These are phyloP conservation scores for Psilocybe sp. DNA, from an alignment of 768 basidiomycete genomes.

Conservation along the genomic window DNA sequence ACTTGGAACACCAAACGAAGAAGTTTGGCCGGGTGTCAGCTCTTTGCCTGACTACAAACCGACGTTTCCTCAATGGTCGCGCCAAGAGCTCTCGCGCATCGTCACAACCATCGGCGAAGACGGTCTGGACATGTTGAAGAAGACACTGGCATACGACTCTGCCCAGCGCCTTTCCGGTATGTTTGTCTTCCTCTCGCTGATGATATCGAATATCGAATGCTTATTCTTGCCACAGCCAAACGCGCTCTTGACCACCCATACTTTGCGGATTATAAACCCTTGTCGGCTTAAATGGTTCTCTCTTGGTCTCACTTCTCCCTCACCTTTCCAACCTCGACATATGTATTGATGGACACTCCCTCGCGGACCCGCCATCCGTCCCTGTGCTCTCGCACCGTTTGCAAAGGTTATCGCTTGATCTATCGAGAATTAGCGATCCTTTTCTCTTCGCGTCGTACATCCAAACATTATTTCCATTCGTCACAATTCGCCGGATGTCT, in stretches of 20 bases:
- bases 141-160: slow-evolving; percentile 82
- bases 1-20: slow-evolving; percentile 91
- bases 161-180: slow-evolving; percentile 89
- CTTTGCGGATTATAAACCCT: slow-evolving; percentile 37
- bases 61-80: slow-evolving; percentile 94
- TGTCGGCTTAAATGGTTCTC: slow-evolving; percentile 8
- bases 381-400: no score
- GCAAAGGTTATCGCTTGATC: no score
- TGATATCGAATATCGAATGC: slow-evolving; percentile 30
- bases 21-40: slow-evolving; percentile 88
- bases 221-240: slow-evolving; percentile 49
- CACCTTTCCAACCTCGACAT: no score
- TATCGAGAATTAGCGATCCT: no score
- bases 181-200: slow-evolving; percentile 20
- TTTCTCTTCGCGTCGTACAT: no score
- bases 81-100: slow-evolving; percentile 62
- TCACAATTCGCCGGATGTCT: no score
- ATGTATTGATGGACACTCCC: no score
- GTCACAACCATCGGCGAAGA: slow-evolving; percentile 72
- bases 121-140: slow-evolving; percentile 79
- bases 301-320: no score
- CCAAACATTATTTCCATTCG: no score
- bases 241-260: slow-evolving; percentile 51
- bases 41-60: slow-evolving; percentile 92
- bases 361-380: no score